Base-by-base conservation (phyloP, 106 monocot genomes). In the Allium sativum region DNA sequence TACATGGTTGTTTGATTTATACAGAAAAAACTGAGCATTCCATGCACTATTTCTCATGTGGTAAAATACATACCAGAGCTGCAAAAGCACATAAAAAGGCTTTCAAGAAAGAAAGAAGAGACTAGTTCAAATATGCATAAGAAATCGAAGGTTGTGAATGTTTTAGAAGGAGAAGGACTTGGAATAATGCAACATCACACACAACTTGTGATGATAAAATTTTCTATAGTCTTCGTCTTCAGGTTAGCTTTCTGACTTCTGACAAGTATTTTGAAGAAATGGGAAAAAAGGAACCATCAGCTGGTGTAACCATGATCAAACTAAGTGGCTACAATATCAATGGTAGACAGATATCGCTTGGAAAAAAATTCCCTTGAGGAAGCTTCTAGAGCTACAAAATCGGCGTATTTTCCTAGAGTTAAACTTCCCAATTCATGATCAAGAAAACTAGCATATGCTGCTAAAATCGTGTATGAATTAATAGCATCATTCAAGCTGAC, bases 21-120 rank as follows among this genome's bases (percentile, higher is more conserved):
- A 46, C 77, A 89, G 89, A 82, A 82, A 72, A 81, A 82, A 56
- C 44, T 82, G 65, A 79, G 89, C 65, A 90, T 90, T 21, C 82
- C 89, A 12, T 50, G 44, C 43, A 85, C 79, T 0, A 58, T 90
- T 13, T 65, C 76, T 10, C 71, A 59, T 13, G 77, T 79, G 0
- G 42, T 85, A 44, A 76, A 82, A 50, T 90, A 90, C 77, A 82
- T 90, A 68, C 89, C 89, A 0, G 89, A 90, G 78, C 68, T 90
- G 40, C 89, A 82, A 62, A 71, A 66, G 15, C 64, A 68, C 11
- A 58, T 90, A 0, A 62, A 64, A 18, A 68, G 54, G 17, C 63
- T 90, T 12, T 40, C 9, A 9, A 18, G 62, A 8, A 82, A 53
- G 48, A 90, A 85, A 74, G 77, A 90, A 53, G 68, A 76, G 65